phyloP scores from a whole-genome alignment of 2,329 filamentous ascomycete genomes.

The Colletotrichum eremochloae region DNA sequence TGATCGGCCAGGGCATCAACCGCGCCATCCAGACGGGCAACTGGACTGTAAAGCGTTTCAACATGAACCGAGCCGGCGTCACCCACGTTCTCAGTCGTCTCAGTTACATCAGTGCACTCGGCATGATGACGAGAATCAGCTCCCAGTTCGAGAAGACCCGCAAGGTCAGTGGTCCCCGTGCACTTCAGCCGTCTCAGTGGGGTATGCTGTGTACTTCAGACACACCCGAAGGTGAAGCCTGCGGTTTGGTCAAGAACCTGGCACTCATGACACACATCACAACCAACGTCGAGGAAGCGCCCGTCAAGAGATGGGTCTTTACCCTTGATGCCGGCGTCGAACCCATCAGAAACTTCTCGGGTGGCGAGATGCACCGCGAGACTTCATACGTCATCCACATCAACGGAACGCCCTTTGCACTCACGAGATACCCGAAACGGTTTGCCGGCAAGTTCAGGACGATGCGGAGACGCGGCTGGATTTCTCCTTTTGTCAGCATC shows the following conservation, averaged over 20 bases:
- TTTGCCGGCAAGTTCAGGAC: conserved; percentile 89
- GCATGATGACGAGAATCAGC: conserved; percentile 99
- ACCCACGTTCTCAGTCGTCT: conserved; percentile 95
- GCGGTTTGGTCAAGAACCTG: conserved; percentile 97
- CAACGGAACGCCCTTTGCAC: conserved; percentile 92
- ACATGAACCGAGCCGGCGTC: conserved; percentile 97
- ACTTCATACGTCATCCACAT: conserved; percentile 93
- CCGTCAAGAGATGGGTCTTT: conserved; percentile 88
- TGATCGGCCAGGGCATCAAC: conserved; percentile 94
- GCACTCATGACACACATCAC: conserved; percentile 99
- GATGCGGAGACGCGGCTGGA: conserved; percentile 88
- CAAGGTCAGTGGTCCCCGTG: conserved; percentile 95
- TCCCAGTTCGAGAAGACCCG: conserved; percentile 99
- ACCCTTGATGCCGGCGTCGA: conserved; percentile 88
- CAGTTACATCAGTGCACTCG: conserved; percentile 95
- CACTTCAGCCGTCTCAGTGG: conserved; percentile 96
- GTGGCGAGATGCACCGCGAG: conserved; percentile 86
- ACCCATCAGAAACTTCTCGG: conserved; percentile 77
- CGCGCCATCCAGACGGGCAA: conserved; percentile 97
- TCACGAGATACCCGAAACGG: conserved; percentile 86
- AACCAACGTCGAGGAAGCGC: conserved; percentile 93
- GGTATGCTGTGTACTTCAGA: conserved; percentile 98
- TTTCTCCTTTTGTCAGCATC: conserved; percentile 97
- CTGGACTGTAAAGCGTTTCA: conserved; percentile 97
- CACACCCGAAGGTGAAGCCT: conserved; percentile 98